Conservation (phyloP, 2,329 filamentous ascomycete species). For the Phialophora expanda region DNA sequence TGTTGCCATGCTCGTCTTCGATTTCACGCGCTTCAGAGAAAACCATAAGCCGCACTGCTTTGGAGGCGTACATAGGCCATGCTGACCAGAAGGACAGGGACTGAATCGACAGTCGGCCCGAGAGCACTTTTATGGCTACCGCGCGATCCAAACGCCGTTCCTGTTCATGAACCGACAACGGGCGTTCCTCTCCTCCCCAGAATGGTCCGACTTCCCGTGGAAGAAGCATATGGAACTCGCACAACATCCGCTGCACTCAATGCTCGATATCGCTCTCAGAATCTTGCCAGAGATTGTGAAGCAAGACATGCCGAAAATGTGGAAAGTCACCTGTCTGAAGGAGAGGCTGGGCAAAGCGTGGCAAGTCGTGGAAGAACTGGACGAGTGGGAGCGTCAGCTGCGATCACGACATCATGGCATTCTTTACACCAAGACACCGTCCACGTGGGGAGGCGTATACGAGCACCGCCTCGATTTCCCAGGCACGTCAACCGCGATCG, state of each 20-base stretch:
- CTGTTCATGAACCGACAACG: conserved; percentile 31
- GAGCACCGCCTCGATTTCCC: conserved; percentile 26
- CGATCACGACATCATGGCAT: conserved; percentile 18
- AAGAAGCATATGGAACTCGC: conserved; percentile 24
- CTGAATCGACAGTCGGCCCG: conserved; percentile 9
- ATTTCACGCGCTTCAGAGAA: neutral
- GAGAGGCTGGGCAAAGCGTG: conserved; percentile 22
- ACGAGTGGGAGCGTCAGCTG: conserved; percentile 25
- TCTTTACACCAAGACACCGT: conserved; percentile 23
- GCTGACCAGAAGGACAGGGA: conserved; percentile 13
- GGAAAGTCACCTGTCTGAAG: conserved; percentile 17
- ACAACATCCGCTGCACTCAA: conserved; percentile 28
- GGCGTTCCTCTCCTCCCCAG: conserved; percentile 25
- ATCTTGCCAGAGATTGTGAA: conserved; percentile 31
- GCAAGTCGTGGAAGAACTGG: conserved; percentile 21
- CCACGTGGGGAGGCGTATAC: conserved; percentile 27
- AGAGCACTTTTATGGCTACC: conserved; percentile 33
- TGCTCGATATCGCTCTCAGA: conserved; percentile 30
- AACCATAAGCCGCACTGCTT: neutral
- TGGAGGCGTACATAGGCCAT: neutral
- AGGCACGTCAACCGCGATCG: conserved; percentile 14
- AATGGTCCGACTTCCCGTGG: conserved; percentile 30
- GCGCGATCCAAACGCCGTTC: conserved; percentile 31
- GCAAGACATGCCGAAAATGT: conserved; percentile 26
- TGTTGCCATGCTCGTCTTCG: neutral